A percentile compares a stretch with the other conserved stretches of the same genome.
Conservation (phyloP, 2,329 filamentous ascomycete genomes). For the Aureobasidium pullulans region DNA sequence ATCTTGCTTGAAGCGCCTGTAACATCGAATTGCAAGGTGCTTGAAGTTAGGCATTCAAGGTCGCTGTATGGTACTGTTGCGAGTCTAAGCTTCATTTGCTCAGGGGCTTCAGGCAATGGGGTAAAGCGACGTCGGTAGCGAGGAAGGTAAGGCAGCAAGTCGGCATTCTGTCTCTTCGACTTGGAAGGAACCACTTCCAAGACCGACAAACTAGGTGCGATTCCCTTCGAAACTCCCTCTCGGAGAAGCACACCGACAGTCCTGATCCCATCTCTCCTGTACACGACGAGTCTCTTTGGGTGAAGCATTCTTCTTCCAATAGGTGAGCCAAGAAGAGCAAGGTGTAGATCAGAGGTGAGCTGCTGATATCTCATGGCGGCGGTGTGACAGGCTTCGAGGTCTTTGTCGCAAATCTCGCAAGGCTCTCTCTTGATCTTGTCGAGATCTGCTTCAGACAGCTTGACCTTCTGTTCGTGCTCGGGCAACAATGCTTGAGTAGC, state of each 20-base stretch:
- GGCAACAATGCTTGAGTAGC: conserved; percentile 90
- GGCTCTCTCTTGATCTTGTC: conserved; percentile 81
- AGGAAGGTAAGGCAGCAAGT: conserved; percentile 76
- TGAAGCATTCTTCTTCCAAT: conserved; percentile 74
- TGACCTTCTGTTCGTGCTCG: conserved; percentile 91
- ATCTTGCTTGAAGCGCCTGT: conserved; percentile 32
- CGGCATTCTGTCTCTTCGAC: conserved; percentile 67
- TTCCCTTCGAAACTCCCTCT: conserved; percentile 63
- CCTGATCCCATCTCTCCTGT: conserved; percentile 69
- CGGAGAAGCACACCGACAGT: conserved; percentile 73
- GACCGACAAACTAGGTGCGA: conserved; percentile 64
- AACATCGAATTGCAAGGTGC: conserved; percentile 37
- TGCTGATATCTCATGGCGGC: conserved; percentile 72
- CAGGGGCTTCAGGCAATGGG: conserved; percentile 57
- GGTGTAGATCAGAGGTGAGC: conserved; percentile 74
- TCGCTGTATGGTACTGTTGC: conserved; percentile 66
- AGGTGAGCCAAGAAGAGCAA: conserved; percentile 68
- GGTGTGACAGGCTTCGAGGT: conserved; percentile 74
- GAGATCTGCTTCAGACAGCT: conserved; percentile 82
- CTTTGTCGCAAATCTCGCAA: conserved; percentile 72
- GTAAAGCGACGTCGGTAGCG: conserved; percentile 62
- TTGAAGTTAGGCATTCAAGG: conserved; percentile 76
- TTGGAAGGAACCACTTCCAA: conserved; percentile 67
- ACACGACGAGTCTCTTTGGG: conserved; percentile 70
- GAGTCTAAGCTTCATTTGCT: conserved; percentile 61